phyloP scores from a whole-genome alignment of 352 stramenopile species.

The Phytopythium sindhum region DNA sequence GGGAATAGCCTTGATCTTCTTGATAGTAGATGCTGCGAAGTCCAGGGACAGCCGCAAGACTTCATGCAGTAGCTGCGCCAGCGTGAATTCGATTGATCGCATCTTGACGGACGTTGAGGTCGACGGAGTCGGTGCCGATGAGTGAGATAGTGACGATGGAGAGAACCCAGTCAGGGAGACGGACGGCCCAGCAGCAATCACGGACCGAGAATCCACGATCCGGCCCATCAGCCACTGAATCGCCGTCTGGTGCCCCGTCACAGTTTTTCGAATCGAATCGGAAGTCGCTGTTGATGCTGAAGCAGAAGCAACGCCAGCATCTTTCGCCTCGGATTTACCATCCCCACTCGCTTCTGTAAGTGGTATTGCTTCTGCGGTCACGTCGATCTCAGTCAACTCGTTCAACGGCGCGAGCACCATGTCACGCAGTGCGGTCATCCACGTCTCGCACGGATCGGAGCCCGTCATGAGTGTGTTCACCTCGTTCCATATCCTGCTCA shows the following conservation, averaged over 20 bases:
- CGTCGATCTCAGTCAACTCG: conserved; percentile 1
- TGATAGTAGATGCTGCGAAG: conserved; percentile 3
- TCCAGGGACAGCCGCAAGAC: conserved; percentile 27
- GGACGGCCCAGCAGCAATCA: not conserved
- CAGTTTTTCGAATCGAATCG: conserved; percentile 16
- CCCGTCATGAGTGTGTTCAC: conserved; percentile 18
- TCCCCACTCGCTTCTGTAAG: no score
- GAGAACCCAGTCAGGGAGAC: not conserved
- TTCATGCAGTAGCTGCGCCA: conserved; percentile 48
- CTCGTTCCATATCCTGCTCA: conserved; percentile 30
- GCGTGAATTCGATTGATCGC: conserved; percentile 37
- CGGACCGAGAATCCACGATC: conserved; percentile 23
- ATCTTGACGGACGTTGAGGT: conserved; percentile 16
- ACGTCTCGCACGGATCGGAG: conserved; percentile 21
- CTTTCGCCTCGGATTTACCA: not conserved
- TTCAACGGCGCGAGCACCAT: conserved; percentile 25
- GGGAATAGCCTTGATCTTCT: not conserved
- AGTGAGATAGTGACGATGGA: not conserved
- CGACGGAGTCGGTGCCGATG: conserved; percentile 14
- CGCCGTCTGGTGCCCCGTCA: conserved; percentile 34
- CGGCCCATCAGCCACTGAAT: conserved; percentile 44
- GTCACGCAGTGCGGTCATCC: conserved; percentile 24
- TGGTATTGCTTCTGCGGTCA: not conserved
- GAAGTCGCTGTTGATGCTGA: not conserved
- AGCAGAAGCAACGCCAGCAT: not conserved